phyloP scores from a whole-genome alignment of 1,139 yeast species.

The Wickerhamiella pararugosa region DNA sequence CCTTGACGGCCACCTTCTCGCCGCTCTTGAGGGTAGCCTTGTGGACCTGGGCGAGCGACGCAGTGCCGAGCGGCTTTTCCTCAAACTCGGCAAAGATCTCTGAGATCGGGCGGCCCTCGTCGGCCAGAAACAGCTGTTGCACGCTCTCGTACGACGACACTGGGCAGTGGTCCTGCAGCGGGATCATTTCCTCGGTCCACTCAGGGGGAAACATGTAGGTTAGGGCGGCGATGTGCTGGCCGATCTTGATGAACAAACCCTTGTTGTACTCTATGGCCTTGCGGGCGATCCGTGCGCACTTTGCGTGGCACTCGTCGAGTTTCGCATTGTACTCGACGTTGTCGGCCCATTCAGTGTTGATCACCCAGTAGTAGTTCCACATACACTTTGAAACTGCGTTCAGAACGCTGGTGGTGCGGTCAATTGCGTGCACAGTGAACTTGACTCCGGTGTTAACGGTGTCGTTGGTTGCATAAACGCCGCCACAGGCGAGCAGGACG shows the following conservation, averaged over 20 bases:
- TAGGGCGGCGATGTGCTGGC: conserved; percentile 87
- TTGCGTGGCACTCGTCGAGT: conserved; percentile 46
- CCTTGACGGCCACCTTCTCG: conserved; percentile 76
- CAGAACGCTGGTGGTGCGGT: conserved; percentile 23
- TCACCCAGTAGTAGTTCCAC: conserved; percentile 37
- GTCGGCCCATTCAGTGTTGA: conserved; percentile 33
- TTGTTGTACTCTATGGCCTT: conserved; percentile 74
- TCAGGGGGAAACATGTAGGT: conserved; percentile 80
- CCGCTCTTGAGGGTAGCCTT: conserved; percentile 50
- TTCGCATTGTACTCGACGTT: conserved; percentile 40
- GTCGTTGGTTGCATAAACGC: conserved; percentile 26
- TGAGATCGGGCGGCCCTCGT: conserved; percentile 43
- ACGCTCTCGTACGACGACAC: conserved; percentile 59
- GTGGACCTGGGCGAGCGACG: conserved; percentile 93
- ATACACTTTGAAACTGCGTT: conserved; percentile 23
- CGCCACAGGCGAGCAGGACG: conserved; percentile 7
- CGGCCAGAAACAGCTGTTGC: conserved; percentile 45
- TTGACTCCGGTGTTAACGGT: conserved; percentile 24
- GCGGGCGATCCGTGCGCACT: conserved; percentile 68
- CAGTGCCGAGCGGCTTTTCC: conserved; percentile 76
- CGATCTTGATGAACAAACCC: conserved; percentile 84
- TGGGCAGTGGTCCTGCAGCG: conserved; percentile 86
- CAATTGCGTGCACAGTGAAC: conserved; percentile 19
- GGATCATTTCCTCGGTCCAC: conserved; percentile 93
- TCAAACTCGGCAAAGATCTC: conserved; percentile 58